phyloP scores from a whole-genome alignment of 352 stramenopile genomes.

The Globisporangium echinulatum region DNA sequence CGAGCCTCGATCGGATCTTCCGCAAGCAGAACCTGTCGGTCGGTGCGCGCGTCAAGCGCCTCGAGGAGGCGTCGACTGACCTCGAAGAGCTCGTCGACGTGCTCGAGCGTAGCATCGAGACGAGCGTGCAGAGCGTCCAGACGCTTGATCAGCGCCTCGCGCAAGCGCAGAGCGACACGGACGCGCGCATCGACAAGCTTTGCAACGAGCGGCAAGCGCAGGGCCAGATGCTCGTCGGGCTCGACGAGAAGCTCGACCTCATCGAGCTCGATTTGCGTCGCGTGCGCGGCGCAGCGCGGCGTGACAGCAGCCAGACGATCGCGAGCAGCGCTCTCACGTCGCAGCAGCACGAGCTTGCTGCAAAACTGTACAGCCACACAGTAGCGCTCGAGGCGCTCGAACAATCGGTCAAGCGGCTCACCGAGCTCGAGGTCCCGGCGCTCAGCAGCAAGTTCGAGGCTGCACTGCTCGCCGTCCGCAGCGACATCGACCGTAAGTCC shows the following conservation, averaged over 20 bases:
- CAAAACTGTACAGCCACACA: constrained; percentile 21
- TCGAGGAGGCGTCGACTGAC: constrained; percentile 45
- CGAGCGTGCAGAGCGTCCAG: constrained; percentile 31
- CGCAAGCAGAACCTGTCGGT: constrained; percentile 59
- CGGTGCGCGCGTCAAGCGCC: constrained; percentile 43
- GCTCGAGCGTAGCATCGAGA: constrained; percentile 33
- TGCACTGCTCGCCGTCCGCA: constrained; percentile 15
- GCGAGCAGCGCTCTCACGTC: constrained; percentile 18
- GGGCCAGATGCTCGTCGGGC: constrained; percentile 26
- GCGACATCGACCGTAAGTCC: constrained; percentile 25
- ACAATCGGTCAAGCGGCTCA: constrained; percentile 21
- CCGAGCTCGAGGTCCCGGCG: constrained; percentile 32
- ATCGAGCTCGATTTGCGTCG: constrained; percentile 28
- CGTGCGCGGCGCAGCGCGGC: constrained; percentile 28
- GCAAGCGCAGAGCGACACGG: constrained; percentile 29
- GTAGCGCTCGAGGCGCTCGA: constrained; percentile 26
- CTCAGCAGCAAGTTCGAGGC: constrained; percentile 32
- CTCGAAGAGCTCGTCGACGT: constrained; percentile 47
- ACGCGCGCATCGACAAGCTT: constrained; percentile 33
- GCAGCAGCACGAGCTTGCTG: constrained; percentile 27
- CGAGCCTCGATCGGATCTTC: constrained; percentile 47
- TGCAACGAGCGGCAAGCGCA: constrained; percentile 36
- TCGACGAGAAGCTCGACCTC: no score
- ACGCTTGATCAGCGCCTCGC: constrained; percentile 27
- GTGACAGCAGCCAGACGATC: constrained; percentile 25